A percentile compares a stretch with the other conserved stretches of the same genome.
These are phyloP conservation scores for Solanum hybrid DNA, from an alignment of 305 asterid genomes.

Conservation along the genomic window DNA sequence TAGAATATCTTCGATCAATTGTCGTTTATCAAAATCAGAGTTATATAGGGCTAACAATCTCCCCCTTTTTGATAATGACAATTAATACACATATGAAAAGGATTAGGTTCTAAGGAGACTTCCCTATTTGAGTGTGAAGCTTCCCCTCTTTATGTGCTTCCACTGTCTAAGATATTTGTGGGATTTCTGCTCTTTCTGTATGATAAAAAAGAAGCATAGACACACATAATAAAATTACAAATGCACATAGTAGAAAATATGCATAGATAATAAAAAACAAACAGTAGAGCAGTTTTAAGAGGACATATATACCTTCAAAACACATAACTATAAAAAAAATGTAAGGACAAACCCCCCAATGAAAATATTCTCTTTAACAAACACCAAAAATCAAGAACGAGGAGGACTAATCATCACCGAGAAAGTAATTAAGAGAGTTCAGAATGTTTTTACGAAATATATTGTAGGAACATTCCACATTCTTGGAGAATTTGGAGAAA, in stretches of 20 bases:
- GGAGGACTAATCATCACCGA: too few relatives aligned
- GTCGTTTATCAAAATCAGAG: not conserved
- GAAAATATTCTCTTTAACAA: too few relatives aligned
- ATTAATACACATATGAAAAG: not conserved
- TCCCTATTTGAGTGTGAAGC: not conserved
- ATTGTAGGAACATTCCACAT: too few relatives aligned
- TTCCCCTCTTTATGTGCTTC: not conserved
- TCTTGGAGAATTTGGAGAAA: too few relatives aligned
- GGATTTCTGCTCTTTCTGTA: not conserved
- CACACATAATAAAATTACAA: too few relatives aligned
- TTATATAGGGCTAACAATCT: not conserved
- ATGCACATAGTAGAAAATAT: not conserved
- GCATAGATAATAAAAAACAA: not conserved
- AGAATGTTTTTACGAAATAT: too few relatives aligned
- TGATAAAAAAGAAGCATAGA: not conserved
- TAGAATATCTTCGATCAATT: too few relatives aligned
- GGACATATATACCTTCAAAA: not conserved
- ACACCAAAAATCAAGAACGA: too few relatives aligned
- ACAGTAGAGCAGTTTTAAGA: not conserved
- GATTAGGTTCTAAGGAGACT: not conserved
- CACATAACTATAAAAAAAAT: too few relatives aligned
- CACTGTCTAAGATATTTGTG: not conserved
- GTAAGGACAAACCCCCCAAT: not conserved
- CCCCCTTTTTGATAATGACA: not conserved
- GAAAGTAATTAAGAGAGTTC: too few relatives aligned